These are phyloP conservation scores for Capniomyces stellatus DNA, from an alignment of 371 early-diverging fungal species.

Conservation along the genomic window DNA sequence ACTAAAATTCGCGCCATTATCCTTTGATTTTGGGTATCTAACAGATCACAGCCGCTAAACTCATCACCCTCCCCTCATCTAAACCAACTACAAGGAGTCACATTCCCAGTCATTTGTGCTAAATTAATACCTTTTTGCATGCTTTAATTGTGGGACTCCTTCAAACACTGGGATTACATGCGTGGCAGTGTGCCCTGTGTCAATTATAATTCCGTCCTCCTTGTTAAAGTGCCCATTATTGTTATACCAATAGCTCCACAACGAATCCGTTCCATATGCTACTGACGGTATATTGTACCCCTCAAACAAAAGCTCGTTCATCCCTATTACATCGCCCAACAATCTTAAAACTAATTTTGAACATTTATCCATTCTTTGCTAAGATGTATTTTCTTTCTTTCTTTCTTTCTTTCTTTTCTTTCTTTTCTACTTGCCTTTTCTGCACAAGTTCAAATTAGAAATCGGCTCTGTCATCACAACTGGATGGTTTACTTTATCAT, in stretches of 20 bases:
- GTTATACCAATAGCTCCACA: conserved; percentile 64
- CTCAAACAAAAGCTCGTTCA: conserved; percentile 77
- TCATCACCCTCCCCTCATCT: no score
- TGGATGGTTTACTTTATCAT: conserved; percentile 46
- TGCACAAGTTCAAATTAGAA: conserved; percentile 51
- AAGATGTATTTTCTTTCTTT: no score
- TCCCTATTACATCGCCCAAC: no score
- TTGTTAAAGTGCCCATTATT: conserved; percentile 17
- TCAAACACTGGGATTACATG: conserved; percentile 55
- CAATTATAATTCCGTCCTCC: conserved; percentile 45
- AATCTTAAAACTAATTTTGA: no score
- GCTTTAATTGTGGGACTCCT: conserved; percentile 12
- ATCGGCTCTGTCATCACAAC: conserved; percentile 71
- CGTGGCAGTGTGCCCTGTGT: conserved; percentile 49
- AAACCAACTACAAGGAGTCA: no score
- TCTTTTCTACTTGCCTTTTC: conserved; percentile 39
- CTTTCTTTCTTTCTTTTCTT: no score
- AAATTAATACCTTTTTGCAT: conserved; percentile 14
- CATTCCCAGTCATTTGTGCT: no score
- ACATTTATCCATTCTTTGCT: no score
- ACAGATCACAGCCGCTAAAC: no score
- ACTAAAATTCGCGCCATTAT: no score
- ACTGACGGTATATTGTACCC: conserved; percentile 56
- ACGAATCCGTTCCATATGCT: conserved; percentile 66
- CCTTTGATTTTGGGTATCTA: no score